Conservation (phyloP, 768 basidiomycete genomes). For the Pleurotus cornucopiae region DNA sequence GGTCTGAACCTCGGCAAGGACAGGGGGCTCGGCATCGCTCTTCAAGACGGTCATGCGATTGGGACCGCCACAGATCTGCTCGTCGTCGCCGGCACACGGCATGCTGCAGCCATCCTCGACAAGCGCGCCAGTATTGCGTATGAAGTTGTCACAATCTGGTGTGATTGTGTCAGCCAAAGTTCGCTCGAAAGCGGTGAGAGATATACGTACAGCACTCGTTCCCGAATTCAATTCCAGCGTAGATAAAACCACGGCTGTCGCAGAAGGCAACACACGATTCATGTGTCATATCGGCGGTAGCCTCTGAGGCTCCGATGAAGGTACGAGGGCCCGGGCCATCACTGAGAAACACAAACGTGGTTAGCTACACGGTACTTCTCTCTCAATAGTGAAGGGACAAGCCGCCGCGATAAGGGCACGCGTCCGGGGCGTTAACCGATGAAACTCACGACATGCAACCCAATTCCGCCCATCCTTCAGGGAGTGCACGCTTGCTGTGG, state of each 20-base stretch:
- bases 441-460: conserved; percentile 7
- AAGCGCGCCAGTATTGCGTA: background rate
- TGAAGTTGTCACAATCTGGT: conserved; percentile 5
- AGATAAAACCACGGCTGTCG: background rate
- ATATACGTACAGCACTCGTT: conserved; percentile 4
- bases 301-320: background rate
- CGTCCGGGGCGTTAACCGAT: no score
- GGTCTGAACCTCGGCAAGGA: background rate
- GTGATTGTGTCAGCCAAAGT: background rate
- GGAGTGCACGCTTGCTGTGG: background rate
- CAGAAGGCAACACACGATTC: conserved; percentile 8
- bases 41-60: conserved; percentile 6
- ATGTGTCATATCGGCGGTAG: conserved; percentile 9
- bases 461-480: conserved; percentile 1
- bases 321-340: conserved; percentile 5
- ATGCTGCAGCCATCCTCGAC: conserved; percentile 12
- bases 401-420: no score
- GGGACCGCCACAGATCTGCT: conserved; percentile 13
- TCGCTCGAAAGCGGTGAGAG: background rate
- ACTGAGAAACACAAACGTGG: background rate
- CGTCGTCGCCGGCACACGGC: conserved; percentile 13
- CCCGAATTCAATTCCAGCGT: conserved; percentile 7
- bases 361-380: background rate
- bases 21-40: conserved; percentile 1
- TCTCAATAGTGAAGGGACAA: background rate